Base-by-base conservation (phyloP, 2,329 filamentous ascomycete genomes). In the Colletotrichum neosansevieriae region DNA sequence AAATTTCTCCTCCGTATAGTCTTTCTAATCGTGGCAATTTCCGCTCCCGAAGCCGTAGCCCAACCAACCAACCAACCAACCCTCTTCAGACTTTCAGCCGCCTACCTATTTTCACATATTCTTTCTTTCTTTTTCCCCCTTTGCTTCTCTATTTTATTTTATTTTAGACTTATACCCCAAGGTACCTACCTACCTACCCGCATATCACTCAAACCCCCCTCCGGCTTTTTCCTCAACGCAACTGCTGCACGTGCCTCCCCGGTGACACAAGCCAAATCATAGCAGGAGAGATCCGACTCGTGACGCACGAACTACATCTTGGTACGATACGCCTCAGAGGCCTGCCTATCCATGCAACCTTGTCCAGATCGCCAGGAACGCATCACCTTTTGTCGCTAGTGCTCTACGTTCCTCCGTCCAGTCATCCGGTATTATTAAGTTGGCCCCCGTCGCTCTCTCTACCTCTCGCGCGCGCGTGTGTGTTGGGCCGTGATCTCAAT, bases 11-110 rank as follows among this genome's bases (percentile, higher is more conserved):
- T 54, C 51, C 51, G 51, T 38, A 21, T 17, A 47, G 17, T 69
- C 24, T 54, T 65, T 11, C 38, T 32, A 42, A 38, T 49, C 56
- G 49, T 60, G 66, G 54, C 62, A 69, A 69, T 66, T 66, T 69
- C 47, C 49, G 54, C 47, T 34, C 36, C 61, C 53, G 51, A 64
- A 44, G 19, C 13, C 32, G 10, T 19, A 34, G 11, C 36, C 36
- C 36, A 38, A 38, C 12, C 34, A 57, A 6, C 36, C 36, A 38
- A 38, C 12, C 34, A 57, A 6, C 19, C 19, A 32, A 51, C 21
- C 19, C 36, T 44, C 47, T 44, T 36, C 51, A 54, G 19, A 36
- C 17, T 32, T n/a, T 44, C 53, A 17, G 24, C 24, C 19, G 32
- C 58, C 58, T 61, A 29, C 36, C 53, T 40, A 10, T 17, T 44